Evolutionary conservation across 345 rosid genomes (phyloP).

Genomic region (Eucalyptus grandis): DNA sequence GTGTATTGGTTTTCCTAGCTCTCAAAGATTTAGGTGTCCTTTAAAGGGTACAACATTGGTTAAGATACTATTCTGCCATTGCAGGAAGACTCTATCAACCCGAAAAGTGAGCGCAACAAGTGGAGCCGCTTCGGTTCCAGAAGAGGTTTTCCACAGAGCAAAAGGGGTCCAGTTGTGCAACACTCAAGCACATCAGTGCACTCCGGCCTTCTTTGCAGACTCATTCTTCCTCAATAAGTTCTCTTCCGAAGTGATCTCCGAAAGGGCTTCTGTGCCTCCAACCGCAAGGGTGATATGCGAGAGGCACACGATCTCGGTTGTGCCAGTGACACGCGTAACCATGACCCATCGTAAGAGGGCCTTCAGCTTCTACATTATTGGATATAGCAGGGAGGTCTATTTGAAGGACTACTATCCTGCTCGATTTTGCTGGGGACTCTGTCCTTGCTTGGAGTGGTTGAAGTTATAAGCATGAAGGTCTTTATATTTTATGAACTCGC

Average conservation of each 20-base stretch:
- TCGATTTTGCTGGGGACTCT: constrained; percentile 88
- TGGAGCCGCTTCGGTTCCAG: constrained; percentile 96
- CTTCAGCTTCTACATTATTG: constrained; percentile 86
- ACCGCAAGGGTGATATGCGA: constrained; percentile 81
- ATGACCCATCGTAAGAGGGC: constrained; percentile 63
- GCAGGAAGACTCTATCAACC: constrained; percentile 75
- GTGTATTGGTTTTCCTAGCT: neutral
- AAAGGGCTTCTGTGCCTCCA: constrained; percentile 56
- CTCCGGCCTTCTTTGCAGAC: constrained; percentile 89
- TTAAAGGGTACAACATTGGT: neutral
- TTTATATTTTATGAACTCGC: neutral
- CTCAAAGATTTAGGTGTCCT: neutral
- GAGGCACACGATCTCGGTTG: constrained; percentile 78
- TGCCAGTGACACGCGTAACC: constrained; percentile 85
- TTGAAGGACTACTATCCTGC: constrained; percentile 86
- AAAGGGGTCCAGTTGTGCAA: constrained; percentile 88
- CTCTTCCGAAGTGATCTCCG: constrained; percentile 80
- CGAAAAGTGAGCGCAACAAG: constrained; percentile 79
- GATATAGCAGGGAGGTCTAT: constrained; percentile 76
- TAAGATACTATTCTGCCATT: neutral
- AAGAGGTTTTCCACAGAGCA: constrained; percentile 83
- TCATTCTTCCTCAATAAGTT: constrained; percentile 84
- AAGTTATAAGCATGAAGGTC: constrained; percentile 17
- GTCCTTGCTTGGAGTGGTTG: constrained; percentile 94
- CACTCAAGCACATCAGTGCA: constrained; percentile 87